Conservation (phyloP, 2,329 filamentous ascomycete species). For the Pseudogymnoascus sp. region DNA sequence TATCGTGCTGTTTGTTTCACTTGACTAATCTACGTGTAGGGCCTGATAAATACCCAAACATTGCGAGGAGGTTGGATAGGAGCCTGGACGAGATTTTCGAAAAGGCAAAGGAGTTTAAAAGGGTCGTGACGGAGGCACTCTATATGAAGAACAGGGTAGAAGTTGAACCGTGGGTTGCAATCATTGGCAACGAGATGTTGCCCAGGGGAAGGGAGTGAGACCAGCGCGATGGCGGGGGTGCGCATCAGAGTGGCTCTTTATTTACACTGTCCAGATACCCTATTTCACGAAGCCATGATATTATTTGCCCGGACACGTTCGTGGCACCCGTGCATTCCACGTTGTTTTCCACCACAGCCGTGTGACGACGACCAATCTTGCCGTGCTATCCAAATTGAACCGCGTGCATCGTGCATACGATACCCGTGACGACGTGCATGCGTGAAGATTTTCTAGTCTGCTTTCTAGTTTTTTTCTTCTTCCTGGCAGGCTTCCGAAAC, state of each 20-base stretch:
- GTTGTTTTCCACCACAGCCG: not conserved
- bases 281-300: not conserved
- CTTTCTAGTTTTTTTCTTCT: not conserved
- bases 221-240: not conserved
- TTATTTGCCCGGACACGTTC: not conserved
- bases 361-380: not conserved
- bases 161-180: not conserved
- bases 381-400: slow-evolving; percentile 1
- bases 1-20: not conserved
- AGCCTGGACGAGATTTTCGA: slow-evolving; percentile 25
- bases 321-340: not conserved
- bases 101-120: slow-evolving; percentile 22
- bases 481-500: not conserved
- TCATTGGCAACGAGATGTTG: slow-evolving; percentile 1
- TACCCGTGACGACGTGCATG: not conserved
- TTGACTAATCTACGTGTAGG: slow-evolving; percentile 1
- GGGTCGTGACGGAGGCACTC: slow-evolving; percentile 16
- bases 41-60: slow-evolving; percentile 17
- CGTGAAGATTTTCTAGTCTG: not conserved
- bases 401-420: not conserved
- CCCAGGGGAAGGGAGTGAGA: not conserved
- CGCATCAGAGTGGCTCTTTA: not conserved
- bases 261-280: not conserved
- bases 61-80: slow-evolving; percentile 15
- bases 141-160: not conserved